Evolutionary conservation across 768 basidiomycete genomes (phyloP).

Genomic region (Rhodotorula taiwanensis): DNA sequence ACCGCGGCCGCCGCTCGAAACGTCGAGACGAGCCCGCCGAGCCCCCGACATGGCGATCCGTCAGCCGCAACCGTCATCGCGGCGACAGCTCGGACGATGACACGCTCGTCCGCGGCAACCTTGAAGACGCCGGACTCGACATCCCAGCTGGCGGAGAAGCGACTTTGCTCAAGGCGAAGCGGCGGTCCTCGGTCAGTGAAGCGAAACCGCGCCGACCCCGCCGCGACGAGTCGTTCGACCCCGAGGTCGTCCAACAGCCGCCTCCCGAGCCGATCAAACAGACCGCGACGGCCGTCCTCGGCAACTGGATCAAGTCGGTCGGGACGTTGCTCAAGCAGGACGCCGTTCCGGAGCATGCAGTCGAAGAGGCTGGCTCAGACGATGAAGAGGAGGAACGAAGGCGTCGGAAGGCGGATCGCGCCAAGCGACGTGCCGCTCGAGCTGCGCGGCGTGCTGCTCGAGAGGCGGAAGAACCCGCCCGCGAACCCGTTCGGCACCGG

Average conservation of each 20-base stretch:
- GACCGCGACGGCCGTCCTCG: constrained; percentile 12
- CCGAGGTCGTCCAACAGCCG: constrained; percentile 5
- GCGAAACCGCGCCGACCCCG: not conserved
- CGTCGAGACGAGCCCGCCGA: no score
- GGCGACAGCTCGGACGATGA: constrained; percentile 24
- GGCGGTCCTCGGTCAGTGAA: not conserved
- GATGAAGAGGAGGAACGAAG: not conserved
- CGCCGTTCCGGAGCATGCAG: not conserved
- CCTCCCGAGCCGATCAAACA: not conserved
- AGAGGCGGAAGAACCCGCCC: not conserved
- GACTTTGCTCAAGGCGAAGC: constrained; percentile 18
- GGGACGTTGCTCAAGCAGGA: constrained; percentile 10
- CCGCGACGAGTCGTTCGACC: constrained; percentile 24
- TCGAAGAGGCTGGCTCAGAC: constrained; percentile 1
- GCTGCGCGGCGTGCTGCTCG: not conserved
- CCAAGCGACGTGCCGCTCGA: constrained; percentile 5
- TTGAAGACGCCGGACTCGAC: constrained; percentile 21
- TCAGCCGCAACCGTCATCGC: constrained; percentile 27
- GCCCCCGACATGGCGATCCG: constrained; percentile 22
- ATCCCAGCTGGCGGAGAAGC: constrained; percentile 28
- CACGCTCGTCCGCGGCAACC: constrained; percentile 24
- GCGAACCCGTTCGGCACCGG: no score
- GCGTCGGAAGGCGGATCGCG: constrained; percentile 18
- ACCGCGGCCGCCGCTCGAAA: not conserved
- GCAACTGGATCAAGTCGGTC: constrained; percentile 27